Conservation (phyloP, 2,329 filamentous ascomycete species). For the Fusarium staphyleae region DNA sequence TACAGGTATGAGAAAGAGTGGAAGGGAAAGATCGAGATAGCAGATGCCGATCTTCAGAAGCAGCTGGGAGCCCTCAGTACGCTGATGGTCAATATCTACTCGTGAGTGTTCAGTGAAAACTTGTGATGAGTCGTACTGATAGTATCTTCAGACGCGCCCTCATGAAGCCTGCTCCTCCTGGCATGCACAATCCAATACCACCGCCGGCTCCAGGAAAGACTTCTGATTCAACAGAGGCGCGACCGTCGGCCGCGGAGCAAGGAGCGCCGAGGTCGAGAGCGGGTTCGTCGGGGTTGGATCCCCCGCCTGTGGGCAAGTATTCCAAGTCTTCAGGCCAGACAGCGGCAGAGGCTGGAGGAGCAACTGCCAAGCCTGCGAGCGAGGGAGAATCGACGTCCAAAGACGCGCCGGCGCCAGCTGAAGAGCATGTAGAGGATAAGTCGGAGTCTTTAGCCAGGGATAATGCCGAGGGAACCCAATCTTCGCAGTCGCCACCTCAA, state of each 20-base stretch:
- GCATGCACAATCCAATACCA: constrained; percentile 16
- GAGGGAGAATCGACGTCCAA: rapidly evolving
- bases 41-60: constrained; percentile 42
- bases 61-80: constrained; percentile 40
- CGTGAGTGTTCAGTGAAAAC: constrained; percentile 31
- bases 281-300: constrained; percentile 15
- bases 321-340: constrained; percentile 2
- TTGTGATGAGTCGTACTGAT: constrained; percentile 4
- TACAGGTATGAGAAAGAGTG: constrained; percentile 45
- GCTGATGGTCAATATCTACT: constrained; percentile 46
- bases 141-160: constrained; percentile 35
- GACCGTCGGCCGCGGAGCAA: not conserved
- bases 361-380: not conserved
- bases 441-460: not conserved
- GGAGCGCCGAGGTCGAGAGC: constrained; percentile 2
- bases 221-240: not conserved
- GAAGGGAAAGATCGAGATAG: constrained; percentile 43
- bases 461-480: constrained; percentile 1
- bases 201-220: constrained; percentile 20
- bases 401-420: not conserved
- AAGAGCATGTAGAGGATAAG: not conserved
- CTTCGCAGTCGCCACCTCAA: not conserved
- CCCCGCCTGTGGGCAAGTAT: constrained; percentile 16
- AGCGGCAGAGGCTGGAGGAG: not conserved
- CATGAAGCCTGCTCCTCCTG: constrained; percentile 40